Evolutionary conservation across 179 eudicot genomes (phyloP), one percentile per base, ranked within the genome.

Genomic region (Dionaea muscipula): DNA sequence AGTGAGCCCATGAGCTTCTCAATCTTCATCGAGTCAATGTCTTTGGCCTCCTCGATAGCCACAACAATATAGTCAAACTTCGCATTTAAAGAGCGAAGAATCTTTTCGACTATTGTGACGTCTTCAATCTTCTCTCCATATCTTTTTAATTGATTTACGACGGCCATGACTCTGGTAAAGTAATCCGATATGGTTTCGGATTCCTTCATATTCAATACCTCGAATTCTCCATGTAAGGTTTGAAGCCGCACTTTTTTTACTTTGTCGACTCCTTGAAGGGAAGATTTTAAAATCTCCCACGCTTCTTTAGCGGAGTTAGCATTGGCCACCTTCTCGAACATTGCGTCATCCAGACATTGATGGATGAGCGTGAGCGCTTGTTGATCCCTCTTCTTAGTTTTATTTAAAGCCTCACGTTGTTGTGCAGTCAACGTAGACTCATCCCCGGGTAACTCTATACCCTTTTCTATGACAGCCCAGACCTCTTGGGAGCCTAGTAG

Each of bases 361-460:
- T 37, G 47, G 47, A 55, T 55, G 47, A 55, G 15, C 0, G 58
- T 55, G 31, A 55, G 45, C 10, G 58, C 58, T 20, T 26, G 22
- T 19, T 35, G 36, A 27, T 51, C 37, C n/a, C 25, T 53, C 26
- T 35, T 33, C 33, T 24, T 17, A 20, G 17, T 37, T 38, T 55
- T n/a, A 21, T 37, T 20, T 23, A 37, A 9, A 20, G 28, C 33
- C 35, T 28, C 8, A 3, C 35, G 3, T 28, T 28, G 35, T 28
- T 3, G 5, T 28, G 3, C 35, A 3, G 35, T 3, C 8, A 28
- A 28, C 3, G 5, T 8, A 3, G 35, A 3, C 8, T 28, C 35
- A 8, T 3, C 35, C 3, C 3, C 35, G 35, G 35, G 35, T 3
- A 3, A 3, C 35, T 28, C 5, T 28, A 8, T 28, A 28, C 8